Evolutionary conservation across 129 eudicot genomes (phyloP).

Genomic region (Silybum marianum): DNA sequence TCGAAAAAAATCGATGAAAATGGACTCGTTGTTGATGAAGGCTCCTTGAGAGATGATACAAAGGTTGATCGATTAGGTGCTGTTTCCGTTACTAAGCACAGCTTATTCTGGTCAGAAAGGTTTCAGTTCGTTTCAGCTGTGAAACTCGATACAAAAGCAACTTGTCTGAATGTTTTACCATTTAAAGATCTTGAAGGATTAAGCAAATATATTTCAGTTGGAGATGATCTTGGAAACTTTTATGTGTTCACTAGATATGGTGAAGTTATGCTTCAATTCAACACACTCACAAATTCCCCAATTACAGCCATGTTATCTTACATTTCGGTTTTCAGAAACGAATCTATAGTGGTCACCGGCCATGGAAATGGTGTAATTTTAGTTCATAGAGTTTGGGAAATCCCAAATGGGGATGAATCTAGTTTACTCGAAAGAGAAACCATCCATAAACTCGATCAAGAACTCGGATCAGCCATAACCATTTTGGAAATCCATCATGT

Average conservation of each 20-base stretch:
- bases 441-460: slow-evolving; percentile 37
- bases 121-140: slow-evolving; percentile 91
- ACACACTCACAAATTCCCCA: slow-evolving; percentile 48
- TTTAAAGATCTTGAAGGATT: slow-evolving; percentile 69
- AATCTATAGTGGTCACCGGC: slow-evolving; percentile 76
- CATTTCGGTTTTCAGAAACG: slow-evolving; percentile 69
- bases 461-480: slow-evolving; percentile 41
- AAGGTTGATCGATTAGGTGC: slow-evolving; percentile 46
- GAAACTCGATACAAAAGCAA: slow-evolving; percentile 62
- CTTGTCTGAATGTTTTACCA: slow-evolving; percentile 71
- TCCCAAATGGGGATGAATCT: slow-evolving; percentile 53
- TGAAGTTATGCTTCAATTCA: slow-evolving; percentile 65
- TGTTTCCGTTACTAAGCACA: slow-evolving; percentile 73
- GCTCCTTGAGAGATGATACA: slow-evolving; percentile 20
- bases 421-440: slow-evolving; percentile 51
- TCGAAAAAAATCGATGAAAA: slow-evolving; percentile 9
- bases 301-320: slow-evolving; percentile 60
- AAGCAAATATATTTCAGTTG: slow-evolving; percentile 80
- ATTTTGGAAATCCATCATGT: slow-evolving; percentile 81
- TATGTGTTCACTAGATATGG: slow-evolving; percentile 63
- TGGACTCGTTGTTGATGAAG: slow-evolving; percentile 22
- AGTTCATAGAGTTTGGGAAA: slow-evolving; percentile 82
- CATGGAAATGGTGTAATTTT: slow-evolving; percentile 78
- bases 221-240: slow-evolving; percentile 72
- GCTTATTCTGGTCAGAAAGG: slow-evolving; percentile 84